These are phyloP conservation scores for Schizothecium vesticola DNA, from an alignment of 495 filamentous ascomycete genomes.

Conservation along the genomic window DNA sequence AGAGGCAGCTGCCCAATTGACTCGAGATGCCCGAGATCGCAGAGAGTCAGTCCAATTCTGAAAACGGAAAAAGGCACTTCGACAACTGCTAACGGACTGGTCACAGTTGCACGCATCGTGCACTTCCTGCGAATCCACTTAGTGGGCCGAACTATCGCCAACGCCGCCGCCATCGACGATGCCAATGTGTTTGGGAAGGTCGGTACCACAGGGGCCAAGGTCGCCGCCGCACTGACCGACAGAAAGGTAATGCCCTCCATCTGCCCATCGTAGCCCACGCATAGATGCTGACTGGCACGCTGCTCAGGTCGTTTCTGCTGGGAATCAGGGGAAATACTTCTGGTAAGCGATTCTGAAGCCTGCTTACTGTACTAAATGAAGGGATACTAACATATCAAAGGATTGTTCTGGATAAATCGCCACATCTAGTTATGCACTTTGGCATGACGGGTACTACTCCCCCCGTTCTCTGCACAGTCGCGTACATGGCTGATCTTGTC, in stretches of 20 bases:
- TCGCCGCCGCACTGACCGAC: conserved; percentile 66
- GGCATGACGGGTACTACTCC: conserved; percentile 56
- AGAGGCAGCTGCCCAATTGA: background rate
- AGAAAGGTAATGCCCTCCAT: conserved; percentile 48
- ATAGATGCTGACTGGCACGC: background rate
- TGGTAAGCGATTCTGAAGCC: conserved; percentile 47
- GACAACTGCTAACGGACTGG: background rate
- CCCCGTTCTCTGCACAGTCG: background rate
- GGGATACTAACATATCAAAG: conserved; percentile 17
- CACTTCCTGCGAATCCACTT: conserved; percentile 75
- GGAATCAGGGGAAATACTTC: conserved; percentile 93
- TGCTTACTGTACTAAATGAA: background rate
- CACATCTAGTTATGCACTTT: conserved; percentile 88
- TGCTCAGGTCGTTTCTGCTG: conserved; percentile 54
- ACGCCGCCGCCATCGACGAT: conserved; percentile 69
- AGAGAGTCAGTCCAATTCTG: conserved; percentile 46
- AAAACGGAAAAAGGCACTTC: background rate
- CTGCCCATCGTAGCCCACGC: background rate
- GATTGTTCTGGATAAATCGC: conserved; percentile 51
- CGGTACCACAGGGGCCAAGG: conserved; percentile 66
- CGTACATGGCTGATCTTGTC: conserved; percentile 8
- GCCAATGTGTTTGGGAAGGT: conserved; percentile 80
- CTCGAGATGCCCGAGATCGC: conserved; percentile 72
- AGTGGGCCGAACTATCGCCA: conserved; percentile 72
- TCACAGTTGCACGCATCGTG: conserved; percentile 73